Evolutionary conservation across 1,284 basidiomycete species (phyloP).

Genomic region (Puccinia polysora): DNA sequence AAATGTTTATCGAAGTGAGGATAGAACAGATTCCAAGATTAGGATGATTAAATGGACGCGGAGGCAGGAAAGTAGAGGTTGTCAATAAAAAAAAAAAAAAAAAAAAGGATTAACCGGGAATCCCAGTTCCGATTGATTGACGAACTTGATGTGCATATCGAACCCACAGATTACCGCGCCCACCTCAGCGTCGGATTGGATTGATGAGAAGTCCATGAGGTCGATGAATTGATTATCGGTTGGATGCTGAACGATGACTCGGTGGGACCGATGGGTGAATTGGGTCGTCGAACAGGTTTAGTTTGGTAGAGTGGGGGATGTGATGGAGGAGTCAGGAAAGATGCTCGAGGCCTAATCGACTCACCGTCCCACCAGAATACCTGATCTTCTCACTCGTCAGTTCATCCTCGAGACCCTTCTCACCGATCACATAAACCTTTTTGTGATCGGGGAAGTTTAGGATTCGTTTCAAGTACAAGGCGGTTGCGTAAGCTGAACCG

Average conservation of each 20-base stretch:
- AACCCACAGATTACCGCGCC: conserved; percentile 86
- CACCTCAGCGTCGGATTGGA: conserved; percentile 67
- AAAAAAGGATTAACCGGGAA: too few species aligned
- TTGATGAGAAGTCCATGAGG: conserved; percentile 66
- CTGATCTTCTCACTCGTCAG: conserved; percentile 72
- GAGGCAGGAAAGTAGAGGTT: not conserved
- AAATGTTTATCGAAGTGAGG: too few species aligned
- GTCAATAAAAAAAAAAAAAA: not conserved
- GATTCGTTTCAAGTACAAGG: conserved; percentile 83
- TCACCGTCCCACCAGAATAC: conserved; percentile 77
- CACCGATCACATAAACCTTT: conserved; percentile 92
- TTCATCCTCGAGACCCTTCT: conserved; percentile 87
- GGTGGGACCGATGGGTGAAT: too few species aligned
- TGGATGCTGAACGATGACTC: too few species aligned
- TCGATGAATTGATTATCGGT: conserved; percentile 70
- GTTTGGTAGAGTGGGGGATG: too few species aligned
- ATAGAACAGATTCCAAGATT: too few species aligned
- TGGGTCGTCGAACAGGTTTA: too few species aligned
- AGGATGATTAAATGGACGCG: not conserved
- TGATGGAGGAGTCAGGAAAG: too few species aligned
- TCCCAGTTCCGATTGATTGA: too few species aligned
- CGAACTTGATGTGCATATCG: conserved; percentile 54
- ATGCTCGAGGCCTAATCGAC: too few species aligned
- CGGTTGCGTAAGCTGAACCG: conserved; percentile 87
- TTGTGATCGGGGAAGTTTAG: conserved; percentile 82